Conservation (phyloP, 805 yeast species). For the Cyberlindnera mississippiensis region DNA sequence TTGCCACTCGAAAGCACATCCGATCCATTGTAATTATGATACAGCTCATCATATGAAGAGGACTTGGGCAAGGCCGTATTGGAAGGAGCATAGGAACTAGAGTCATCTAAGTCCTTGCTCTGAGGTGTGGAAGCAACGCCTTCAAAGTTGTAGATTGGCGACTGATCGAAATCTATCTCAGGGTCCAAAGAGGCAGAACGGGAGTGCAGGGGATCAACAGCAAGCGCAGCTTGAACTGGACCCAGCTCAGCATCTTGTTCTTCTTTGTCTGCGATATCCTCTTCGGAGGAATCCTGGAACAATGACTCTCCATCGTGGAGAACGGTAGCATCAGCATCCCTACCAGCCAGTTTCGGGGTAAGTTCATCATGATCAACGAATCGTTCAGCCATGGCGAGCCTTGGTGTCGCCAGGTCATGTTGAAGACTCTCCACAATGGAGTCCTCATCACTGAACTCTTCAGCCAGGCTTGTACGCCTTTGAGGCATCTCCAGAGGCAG, state of each 20-base stretch:
- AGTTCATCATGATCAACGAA: background rate
- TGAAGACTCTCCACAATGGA: background rate
- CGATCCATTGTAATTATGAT: background rate
- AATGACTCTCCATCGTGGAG: conserved; percentile 8
- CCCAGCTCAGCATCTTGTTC: too few species aligned
- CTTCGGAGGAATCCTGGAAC: conserved; percentile 24
- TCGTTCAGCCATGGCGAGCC: background rate
- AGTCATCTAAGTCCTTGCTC: background rate
- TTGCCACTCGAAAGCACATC: background rate
- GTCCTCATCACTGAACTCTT: background rate
- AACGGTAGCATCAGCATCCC: background rate
- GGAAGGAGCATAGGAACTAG: background rate
- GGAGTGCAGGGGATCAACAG: too few species aligned
- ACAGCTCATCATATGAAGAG: conserved; percentile 2
- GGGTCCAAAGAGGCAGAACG: conserved; percentile 9
- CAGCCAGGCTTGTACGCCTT: background rate
- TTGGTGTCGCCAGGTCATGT: background rate
- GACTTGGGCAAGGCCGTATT: conserved; percentile 4
- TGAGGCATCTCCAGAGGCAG: conserved; percentile 5
- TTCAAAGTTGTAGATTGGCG: conserved; percentile 4
- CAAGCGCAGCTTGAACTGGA: too few species aligned
- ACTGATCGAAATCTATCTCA: conserved; percentile 7
- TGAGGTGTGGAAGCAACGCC: background rate
- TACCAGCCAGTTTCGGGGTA: background rate
- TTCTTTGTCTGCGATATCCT: too few species aligned